Evolutionary conservation across 2,329 filamentous ascomycete species (phyloP).

Genomic region (Cytospora piceicola): DNA sequence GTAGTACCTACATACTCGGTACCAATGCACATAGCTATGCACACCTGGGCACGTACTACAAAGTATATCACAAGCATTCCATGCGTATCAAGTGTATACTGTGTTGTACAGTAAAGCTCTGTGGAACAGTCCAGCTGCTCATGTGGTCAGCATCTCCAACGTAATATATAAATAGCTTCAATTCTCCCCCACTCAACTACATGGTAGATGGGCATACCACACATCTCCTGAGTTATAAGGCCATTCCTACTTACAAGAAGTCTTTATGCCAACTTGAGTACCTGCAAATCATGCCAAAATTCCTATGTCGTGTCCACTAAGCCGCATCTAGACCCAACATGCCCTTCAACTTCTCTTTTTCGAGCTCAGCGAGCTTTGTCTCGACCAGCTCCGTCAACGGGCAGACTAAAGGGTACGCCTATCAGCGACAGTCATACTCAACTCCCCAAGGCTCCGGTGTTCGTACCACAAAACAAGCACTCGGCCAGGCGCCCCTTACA

Average conservation of each 20-base stretch:
- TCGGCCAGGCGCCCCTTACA: constrained; percentile 23
- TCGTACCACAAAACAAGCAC: constrained; percentile 25
- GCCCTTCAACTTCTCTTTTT: constrained; percentile 30
- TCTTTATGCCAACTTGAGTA: neutral
- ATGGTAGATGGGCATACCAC: no score
- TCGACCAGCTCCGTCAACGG: constrained; percentile 25
- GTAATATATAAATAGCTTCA: no score
- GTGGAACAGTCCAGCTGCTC: no score
- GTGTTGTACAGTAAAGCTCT: no score
- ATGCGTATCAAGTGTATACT: neutral
- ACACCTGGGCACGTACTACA: neutral
- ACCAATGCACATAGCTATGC: no score
- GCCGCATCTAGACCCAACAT: constrained; percentile 1
- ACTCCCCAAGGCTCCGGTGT: constrained; percentile 25
- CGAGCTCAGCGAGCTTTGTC: constrained; percentile 27
- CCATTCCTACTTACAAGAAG: no score
- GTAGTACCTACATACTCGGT: no score
- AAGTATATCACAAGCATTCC: neutral
- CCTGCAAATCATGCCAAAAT: neutral
- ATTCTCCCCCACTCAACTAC: no score
- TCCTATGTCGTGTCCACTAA: neutral
- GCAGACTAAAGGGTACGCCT: constrained; percentile 25
- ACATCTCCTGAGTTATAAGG: no score
- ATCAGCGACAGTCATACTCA: constrained; percentile 24
- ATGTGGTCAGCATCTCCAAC: no score